A percentile compares a stretch with the other conserved stretches of the same genome.
phyloP scores from a whole-genome alignment of 2,329 filamentous ascomycete genomes.

The Fusarium nelsonii region DNA sequence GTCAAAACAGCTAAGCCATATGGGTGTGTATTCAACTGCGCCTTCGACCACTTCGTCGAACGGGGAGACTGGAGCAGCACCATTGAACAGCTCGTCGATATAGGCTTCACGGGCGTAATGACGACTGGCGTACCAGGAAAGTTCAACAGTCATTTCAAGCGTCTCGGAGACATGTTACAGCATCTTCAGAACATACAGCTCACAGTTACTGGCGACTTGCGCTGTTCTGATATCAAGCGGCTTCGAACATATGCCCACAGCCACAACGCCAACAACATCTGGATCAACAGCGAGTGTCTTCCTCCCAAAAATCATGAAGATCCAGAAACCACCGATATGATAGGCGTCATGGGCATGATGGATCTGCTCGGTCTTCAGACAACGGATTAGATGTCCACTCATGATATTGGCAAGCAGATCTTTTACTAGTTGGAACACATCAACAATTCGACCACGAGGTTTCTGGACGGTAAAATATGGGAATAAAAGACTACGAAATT shows the following conservation, averaged over 20 bases:
- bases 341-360: conserved; percentile 44
- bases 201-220: conserved; percentile 65
- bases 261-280: conserved; percentile 47
- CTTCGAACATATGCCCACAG: conserved; percentile 49
- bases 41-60: conserved; percentile 63
- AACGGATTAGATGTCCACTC: conserved; percentile 48
- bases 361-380: conserved; percentile 38
- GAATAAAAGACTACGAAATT: background rate
- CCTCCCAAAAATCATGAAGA: conserved; percentile 20
- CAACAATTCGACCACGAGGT: too few species aligned
- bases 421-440: conserved; percentile 26
- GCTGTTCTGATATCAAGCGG: conserved; percentile 55
- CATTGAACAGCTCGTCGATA: conserved; percentile 53
- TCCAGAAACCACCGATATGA: conserved; percentile 45
- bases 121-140: conserved; percentile 64
- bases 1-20: conserved; percentile 58
- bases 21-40: conserved; percentile 66
- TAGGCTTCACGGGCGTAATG: conserved; percentile 65
- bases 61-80: conserved; percentile 31
- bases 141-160: conserved; percentile 56
- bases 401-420: conserved; percentile 46
- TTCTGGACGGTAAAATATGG: background rate
- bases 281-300: conserved; percentile 62
- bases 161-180: conserved; percentile 54
- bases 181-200: conserved; percentile 57